Percentiles rank a stretch among this genome's conserved stretches.
Conservation (phyloP, 1,284 basidiomycete species). For the Irpex sp. region DNA sequence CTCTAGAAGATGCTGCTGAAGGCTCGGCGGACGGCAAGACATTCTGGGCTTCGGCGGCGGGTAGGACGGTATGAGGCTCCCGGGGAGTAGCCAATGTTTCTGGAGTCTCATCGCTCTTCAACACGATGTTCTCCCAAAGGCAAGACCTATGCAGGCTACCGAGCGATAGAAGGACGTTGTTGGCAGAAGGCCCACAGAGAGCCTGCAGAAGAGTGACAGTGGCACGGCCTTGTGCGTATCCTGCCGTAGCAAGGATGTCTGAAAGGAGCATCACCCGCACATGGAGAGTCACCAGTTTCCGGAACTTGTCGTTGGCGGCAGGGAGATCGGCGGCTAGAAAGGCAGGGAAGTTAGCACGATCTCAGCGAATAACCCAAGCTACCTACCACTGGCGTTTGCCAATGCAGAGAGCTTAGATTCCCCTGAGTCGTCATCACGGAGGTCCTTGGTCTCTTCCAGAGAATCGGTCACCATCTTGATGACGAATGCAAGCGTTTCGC, state of each 20-base stretch:
- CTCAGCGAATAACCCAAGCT: neutral
- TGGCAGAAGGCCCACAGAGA: conserved; percentile 59
- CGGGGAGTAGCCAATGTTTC: neutral
- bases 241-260: conserved; percentile 85
- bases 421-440: conserved; percentile 58
- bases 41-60: conserved; percentile 30
- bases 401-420: conserved; percentile 58
- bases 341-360: conserved; percentile 9
- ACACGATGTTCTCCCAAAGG: conserved; percentile 81
- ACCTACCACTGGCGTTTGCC: conserved; percentile 48
- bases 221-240: conserved; percentile 77
- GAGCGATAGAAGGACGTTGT: conserved; percentile 68
- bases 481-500: conserved; percentile 70
- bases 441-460: conserved; percentile 62
- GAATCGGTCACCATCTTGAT: conserved; percentile 69
- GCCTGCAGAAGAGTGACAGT: conserved; percentile 74
- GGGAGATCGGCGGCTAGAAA: conserved; percentile 34
- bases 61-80: neutral
- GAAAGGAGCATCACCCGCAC: conserved; percentile 80
- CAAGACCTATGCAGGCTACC: conserved; percentile 81
- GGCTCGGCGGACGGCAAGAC: conserved; percentile 35
- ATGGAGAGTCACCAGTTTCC: conserved; percentile 73
- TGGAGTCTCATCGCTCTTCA: conserved; percentile 47
- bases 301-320: conserved; percentile 63
- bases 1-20: conserved; percentile 29